Base-by-base conservation (phyloP, 1,284 basidiomycete species). In the Pseudozyma flocculosa region DNA sequence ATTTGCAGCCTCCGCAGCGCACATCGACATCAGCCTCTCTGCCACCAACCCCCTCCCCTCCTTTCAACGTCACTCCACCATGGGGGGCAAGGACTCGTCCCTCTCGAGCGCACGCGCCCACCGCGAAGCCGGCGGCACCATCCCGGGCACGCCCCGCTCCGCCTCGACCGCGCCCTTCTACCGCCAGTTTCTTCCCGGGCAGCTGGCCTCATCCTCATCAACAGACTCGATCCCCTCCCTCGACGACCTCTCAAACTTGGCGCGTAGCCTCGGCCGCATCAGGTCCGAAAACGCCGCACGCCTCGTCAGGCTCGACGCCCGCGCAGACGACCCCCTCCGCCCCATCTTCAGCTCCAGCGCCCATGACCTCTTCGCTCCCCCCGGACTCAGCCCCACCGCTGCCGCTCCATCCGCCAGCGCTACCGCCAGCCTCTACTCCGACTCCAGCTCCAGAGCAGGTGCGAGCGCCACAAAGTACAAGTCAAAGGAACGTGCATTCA, bases 201-300 rank as follows among this genome's bases (percentile, higher is more conserved):
- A 59, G 50, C 59, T 62, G 11, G 54, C 59, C 42, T 54, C 57
- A 18, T 62, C 61, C 45, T 54, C 54, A 2, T 36, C 58, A 26
- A 59, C 56, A 18, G 63, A 66, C 38, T 24, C 63, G 15, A 66
- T 66, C 43, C 63, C 63, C 0, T 46, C 63, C 11, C 59, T 66
- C 22, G 63, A 66, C n/a, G 63, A 66, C 26, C 55, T 66, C 21
- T 50, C 59, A 1, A 55, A 59, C 24, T 50, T 66, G 10, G 52
- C 55, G 18, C 58, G 55, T 19, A 48, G 62, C 22, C 59, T 66
- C 18, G 43, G 37, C 36, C 57, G 59, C 22, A 48, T 66, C 43
- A 62, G 55, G 40, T 29, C 51, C 26, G 63, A 66, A 37, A 58
- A 59, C 2, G 24, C 42, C 11, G 59, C 63, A 2, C 55, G 63